phyloP scores from a whole-genome alignment of 805 yeast species.

The Blastobotrys muscicola region DNA sequence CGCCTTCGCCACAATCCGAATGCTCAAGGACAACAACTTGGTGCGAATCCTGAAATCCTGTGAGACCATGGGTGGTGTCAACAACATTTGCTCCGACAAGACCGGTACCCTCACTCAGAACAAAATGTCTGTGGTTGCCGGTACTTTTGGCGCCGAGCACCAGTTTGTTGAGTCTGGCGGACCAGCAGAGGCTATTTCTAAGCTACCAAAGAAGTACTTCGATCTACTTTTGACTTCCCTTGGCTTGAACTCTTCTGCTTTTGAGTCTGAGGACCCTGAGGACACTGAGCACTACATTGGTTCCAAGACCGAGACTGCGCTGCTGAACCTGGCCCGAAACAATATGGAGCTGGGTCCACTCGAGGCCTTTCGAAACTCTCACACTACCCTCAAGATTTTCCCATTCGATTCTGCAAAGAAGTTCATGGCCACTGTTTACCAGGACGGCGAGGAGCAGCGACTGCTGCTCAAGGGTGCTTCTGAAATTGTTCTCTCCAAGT shows the following conservation, averaged over 20 bases:
- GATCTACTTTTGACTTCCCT: conserved; percentile 45
- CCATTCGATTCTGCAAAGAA: conserved; percentile 91
- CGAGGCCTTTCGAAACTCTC: conserved; percentile 36
- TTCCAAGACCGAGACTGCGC: conserved; percentile 89
- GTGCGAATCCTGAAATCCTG: conserved; percentile 91
- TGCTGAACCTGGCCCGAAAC: conserved; percentile 57
- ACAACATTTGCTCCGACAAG: conserved; percentile 93
- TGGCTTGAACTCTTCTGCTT: conserved; percentile 78
- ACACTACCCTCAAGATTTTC: conserved; percentile 52
- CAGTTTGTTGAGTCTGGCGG: conserved; percentile 10
- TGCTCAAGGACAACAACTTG: conserved; percentile 92
- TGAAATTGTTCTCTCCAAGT: conserved; percentile 63
- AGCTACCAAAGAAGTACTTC: conserved; percentile 8
- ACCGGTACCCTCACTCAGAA: conserved; percentile 97
- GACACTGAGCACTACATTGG: conserved; percentile 64
- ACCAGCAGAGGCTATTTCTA: conserved; percentile 2
- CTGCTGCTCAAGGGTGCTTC: conserved; percentile 84
- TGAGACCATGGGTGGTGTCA: conserved; percentile 99
- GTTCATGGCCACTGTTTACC: conserved; percentile 79
- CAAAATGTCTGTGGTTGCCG: conserved; percentile 81
- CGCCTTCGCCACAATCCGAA: conserved; percentile 96
- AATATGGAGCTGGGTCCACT: conserved; percentile 40
- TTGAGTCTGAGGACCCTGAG: conserved; percentile 46
- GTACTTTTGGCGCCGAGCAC: conserved; percentile 44
- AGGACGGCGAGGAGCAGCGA: conserved; percentile 28